Evolutionary conservation across 768 basidiomycete genomes (phyloP), one percentile per base, ranked within the genome.

Genomic region (Tulasnella sp.): DNA sequence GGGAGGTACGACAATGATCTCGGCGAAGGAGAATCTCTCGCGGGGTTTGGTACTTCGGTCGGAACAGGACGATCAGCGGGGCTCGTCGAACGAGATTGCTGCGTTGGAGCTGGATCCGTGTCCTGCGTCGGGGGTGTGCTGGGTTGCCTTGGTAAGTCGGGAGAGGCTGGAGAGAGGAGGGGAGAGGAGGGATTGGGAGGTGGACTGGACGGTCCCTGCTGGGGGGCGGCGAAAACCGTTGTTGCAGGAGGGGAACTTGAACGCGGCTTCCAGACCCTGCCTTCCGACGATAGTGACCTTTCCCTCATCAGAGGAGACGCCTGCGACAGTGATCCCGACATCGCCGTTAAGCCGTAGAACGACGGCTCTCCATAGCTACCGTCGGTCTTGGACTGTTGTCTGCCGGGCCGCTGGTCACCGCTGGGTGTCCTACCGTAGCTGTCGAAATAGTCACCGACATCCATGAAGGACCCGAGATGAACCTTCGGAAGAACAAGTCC

Each of bases 391-490:
- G 64, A 9, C 34, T 67, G 37, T 69, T 69, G 42, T 59, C 64
- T 26, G 14, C 36, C 64, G 32, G 39, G 22, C 67, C 26, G 39
- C 34, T 34, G 40, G 67, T 41, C 32, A 26, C 19, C 40, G 22
- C 16, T 39, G 26, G 37, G 59, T 63, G 63, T 44, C 42, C 36
- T 22, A 4, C 62, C 62, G 40, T 40, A 39, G 62, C 12, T 40
- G 32, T 66, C 64, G 34, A 63, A 64, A 36, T 63, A 63, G n/a
- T 72, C 62, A 4, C 62, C 71, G 52, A 72, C 71, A 29, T 68
- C 52, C 71, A 74, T 74, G 62, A 76, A 76, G 34, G 76, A 76
- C 32, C 76, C 76, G 17, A 76, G 74, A 52, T 76, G 76, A 19
- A 76, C 67, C 42, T 62, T 76, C 19, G 76, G 76, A 7, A 76